Evolutionary conservation across 345 rosid species (phyloP).

Genomic region (Trapa bicornis): DNA sequence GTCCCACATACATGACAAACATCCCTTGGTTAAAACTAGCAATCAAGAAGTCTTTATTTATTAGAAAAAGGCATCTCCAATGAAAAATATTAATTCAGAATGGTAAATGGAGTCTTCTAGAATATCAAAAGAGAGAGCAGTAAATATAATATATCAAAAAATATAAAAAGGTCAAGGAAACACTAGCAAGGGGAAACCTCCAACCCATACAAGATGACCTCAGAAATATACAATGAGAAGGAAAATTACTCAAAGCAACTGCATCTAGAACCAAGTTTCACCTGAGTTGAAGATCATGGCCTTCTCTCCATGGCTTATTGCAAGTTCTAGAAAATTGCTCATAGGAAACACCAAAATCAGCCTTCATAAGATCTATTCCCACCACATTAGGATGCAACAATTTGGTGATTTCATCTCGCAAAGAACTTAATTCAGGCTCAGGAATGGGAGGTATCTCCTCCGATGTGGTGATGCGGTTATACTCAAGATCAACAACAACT

Average conservation of each 20-base stretch:
- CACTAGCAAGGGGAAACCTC: neutral
- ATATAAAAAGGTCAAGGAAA: neutral
- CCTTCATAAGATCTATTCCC: conserved; percentile 76
- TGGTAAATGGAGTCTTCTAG: neutral
- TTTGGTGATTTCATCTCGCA: conserved; percentile 69
- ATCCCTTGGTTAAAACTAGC: neutral
- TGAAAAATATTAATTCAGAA: neutral
- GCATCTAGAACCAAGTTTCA: conserved; percentile 16
- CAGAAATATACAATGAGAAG: neutral
- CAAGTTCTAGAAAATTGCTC: conserved; percentile 41
- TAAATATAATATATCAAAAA: neutral
- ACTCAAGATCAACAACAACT: conserved; percentile 93
- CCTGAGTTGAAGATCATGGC: conserved; percentile 92
- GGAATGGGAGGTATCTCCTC: conserved; percentile 94
- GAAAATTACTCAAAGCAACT: neutral
- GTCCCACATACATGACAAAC: neutral
- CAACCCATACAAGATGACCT: neutral
- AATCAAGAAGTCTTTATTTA: neutral
- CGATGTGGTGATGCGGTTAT: conserved; percentile 64
- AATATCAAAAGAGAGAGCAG: neutral
- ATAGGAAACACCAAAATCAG: conserved; percentile 31
- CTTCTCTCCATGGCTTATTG: conserved; percentile 91
- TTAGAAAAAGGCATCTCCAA: neutral
- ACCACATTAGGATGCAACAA: conserved; percentile 75
- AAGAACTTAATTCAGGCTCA: conserved; percentile 78